A percentile compares a stretch with the other conserved stretches of the same genome.
These are phyloP conservation scores for Macrophomina pseudophaseolina DNA, from an alignment of 2,329 filamentous ascomycete genomes.

Conservation along the genomic window DNA sequence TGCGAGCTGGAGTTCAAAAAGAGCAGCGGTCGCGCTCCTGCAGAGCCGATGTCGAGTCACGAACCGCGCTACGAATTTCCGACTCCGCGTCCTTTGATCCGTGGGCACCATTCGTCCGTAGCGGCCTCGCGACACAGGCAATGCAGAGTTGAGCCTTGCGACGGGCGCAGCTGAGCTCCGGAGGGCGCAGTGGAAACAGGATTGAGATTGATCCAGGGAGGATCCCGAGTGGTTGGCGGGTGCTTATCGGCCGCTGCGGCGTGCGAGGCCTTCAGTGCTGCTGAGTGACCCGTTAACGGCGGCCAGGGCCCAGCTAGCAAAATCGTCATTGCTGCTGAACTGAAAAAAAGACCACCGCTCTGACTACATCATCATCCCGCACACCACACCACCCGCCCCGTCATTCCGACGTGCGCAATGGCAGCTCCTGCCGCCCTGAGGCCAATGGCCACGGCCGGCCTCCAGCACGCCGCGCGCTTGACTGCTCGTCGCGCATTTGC, in stretches of 20 bases:
- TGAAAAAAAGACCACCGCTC: constrained; percentile 18
- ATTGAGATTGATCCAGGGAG: not conserved
- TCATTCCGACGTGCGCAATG: constrained; percentile 24
- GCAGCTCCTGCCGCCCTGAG: constrained; percentile 41
- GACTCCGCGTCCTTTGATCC: constrained; percentile 19
- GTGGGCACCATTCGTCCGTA: constrained; percentile 17
- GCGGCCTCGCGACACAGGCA: not conserved
- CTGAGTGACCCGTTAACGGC: constrained; percentile 11
- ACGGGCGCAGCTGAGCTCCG: not conserved
- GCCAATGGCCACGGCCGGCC: constrained; percentile 38
- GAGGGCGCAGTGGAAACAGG: constrained; percentile 17
- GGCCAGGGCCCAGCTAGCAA: constrained; percentile 21
- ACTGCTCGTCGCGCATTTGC: constrained; percentile 43
- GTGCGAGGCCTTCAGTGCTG: not conserved
- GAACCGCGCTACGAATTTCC: constrained; percentile 17
- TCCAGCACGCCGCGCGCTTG: constrained; percentile 36
- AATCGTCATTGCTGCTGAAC: constrained; percentile 26
- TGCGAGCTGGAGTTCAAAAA: constrained; percentile 9
- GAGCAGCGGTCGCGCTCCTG: constrained; percentile 13
- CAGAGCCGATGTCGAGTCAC: constrained; percentile 9
- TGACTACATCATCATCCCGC: constrained; percentile 2
- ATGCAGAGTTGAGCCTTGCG: constrained; percentile 11
- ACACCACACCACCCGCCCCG: constrained; percentile 1
- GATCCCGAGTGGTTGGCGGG: constrained; percentile 10
- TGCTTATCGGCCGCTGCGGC: constrained; percentile 2